Evolutionary conservation across 305 asterid species (phyloP).

Genomic region (Fraxinus albicans): DNA sequence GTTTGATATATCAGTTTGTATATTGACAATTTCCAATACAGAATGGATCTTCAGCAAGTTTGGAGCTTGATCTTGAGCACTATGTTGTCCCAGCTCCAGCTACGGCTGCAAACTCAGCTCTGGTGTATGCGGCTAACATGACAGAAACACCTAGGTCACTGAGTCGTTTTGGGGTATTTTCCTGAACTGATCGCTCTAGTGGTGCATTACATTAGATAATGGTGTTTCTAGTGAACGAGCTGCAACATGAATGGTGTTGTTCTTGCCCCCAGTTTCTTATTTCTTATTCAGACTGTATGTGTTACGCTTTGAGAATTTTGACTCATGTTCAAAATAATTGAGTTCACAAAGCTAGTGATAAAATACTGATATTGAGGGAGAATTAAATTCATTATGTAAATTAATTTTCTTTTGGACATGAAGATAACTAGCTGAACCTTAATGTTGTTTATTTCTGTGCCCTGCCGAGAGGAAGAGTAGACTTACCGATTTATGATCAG

Average conservation of each 20-base stretch:
- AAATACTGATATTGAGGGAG: conserved; percentile 6
- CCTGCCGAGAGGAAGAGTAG: background rate
- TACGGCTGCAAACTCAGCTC: conserved; percentile 68
- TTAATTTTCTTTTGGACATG: conserved; percentile 12
- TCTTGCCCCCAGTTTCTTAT: conserved; percentile 21
- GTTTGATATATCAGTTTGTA: conserved; percentile 7
- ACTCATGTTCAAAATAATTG: conserved; percentile 9
- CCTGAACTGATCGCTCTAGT: conserved; percentile 57
- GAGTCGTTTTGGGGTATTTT: conserved; percentile 57
- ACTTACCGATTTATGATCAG: background rate
- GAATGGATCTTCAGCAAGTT: conserved; percentile 77
- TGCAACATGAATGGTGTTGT: conserved; percentile 43
- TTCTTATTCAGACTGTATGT: conserved; percentile 21
- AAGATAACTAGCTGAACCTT: background rate
- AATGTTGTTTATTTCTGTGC: background rate
- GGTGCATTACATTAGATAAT: conserved; percentile 49
- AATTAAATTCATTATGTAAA: background rate
- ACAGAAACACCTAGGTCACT: conserved; percentile 93
- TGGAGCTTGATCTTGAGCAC: conserved; percentile 97
- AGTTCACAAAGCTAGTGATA: background rate
- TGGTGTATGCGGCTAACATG: conserved; percentile 89
- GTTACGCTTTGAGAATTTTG: conserved; percentile 11
- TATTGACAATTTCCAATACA: conserved; percentile 30
- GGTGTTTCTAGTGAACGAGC: conserved; percentile 62
- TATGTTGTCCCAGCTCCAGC: conserved; percentile 95